Percentiles rank a stretch among this genome's conserved stretches.
Evolutionary conservation across 306 rosid genomes (phyloP).

Genomic region (Prosopis cineraria): DNA sequence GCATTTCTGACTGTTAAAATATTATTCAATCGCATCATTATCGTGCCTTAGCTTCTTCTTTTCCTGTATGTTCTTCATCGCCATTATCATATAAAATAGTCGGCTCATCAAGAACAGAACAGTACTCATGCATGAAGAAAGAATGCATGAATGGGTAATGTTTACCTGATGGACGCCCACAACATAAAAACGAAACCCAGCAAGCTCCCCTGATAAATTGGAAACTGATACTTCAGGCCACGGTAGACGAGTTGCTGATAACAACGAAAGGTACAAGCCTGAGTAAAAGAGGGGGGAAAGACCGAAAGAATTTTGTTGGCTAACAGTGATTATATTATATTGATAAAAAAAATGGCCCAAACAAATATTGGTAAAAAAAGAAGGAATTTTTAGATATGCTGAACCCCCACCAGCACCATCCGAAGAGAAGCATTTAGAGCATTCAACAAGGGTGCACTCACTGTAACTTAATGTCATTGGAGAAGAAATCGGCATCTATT

Average conservation of each 20-base stretch:
- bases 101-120: no score
- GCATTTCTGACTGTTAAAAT: neutral
- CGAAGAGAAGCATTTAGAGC: neutral
- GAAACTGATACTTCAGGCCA: neutral
- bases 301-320: no score
- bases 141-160: neutral
- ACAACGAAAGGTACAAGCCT: neutral
- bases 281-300: neutral
- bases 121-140: neutral
- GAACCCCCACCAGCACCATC: neutral
- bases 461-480: conserved; percentile 33
- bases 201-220: neutral
- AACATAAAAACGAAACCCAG: neutral
- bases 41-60: neutral
- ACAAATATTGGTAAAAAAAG: no score
- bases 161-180: neutral
- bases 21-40: neutral
- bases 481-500: conserved; percentile 26
- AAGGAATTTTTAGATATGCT: neutral
- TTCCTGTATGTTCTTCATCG: neutral
- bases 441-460: neutral
- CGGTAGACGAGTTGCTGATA: neutral
- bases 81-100: neutral
- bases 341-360: no score
- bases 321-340: no score